A percentile compares a stretch with the other conserved stretches of the same genome.
phyloP scores from a whole-genome alignment of 257 asterid genomes.

The Solanum gracilifrons region DNA sequence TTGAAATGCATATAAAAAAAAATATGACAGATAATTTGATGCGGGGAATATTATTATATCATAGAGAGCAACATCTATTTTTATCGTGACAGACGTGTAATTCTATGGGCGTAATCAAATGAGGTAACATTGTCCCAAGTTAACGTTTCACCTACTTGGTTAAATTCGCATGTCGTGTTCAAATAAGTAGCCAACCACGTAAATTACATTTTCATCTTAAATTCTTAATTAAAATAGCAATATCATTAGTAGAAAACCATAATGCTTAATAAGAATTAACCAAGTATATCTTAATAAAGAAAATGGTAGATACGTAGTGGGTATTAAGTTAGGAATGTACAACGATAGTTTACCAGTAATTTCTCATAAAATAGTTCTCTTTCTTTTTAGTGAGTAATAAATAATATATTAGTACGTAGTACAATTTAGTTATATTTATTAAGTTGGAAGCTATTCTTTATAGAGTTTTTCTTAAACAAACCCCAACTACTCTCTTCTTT shows the following conservation, averaged over 20 bases:
- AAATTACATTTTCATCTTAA: neutral
- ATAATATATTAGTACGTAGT: neutral
- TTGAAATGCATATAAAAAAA: too few species aligned
- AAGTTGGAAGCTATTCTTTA: neutral
- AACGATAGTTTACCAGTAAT: slow-evolving; percentile 5
- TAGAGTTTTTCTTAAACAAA: slow-evolving; percentile 6
- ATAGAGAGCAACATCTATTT: neutral
- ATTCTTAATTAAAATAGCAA: neutral
- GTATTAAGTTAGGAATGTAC: neutral
- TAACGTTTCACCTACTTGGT: neutral
- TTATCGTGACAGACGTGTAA: neutral
- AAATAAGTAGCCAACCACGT: neutral
- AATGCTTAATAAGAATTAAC: neutral
- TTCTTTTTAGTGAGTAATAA: neutral
- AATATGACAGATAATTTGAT: neutral
- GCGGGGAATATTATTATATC: neutral
- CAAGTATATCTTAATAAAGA: neutral
- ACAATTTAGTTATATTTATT: neutral
- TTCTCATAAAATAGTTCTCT: neutral
- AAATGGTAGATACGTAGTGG: neutral
- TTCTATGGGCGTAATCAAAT: neutral
- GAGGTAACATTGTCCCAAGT: neutral
- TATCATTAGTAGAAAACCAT: neutral
- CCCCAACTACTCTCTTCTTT: slow-evolving; percentile 25
- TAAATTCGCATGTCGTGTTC: neutral